Base-by-base conservation (phyloP, 768 basidiomycete genomes). In the Psilocybe cyanescens region DNA sequence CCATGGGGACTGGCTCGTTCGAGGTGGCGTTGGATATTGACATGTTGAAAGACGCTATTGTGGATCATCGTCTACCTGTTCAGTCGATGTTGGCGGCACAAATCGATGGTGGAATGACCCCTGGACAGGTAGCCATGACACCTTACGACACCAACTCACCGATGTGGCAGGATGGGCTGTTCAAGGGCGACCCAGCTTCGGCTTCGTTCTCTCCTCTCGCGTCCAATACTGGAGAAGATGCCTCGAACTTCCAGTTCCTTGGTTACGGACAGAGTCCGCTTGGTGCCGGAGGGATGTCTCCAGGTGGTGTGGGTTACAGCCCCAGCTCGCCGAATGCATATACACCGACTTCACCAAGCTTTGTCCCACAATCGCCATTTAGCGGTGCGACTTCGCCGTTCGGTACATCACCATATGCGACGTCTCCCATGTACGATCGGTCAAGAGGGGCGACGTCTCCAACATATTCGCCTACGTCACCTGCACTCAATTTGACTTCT, bases 11-110 rank as follows among this genome's bases (percentile, higher is more conserved):
- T 0, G 97, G 97, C 12, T 86, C 94, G 7, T 98, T 97, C 70
- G 97, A 99, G 52, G 92, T 99, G 53, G 90, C 94, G 0, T 84
- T 99, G 52, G 97, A 99, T 74, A 93, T 98, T 69, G 92, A 96
- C 67, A 97, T 99, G 95, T 81, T 99, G 69, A 97, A 97, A 81
- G 97, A 99, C 61, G 96, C 97, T 44, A 95, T 98, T 57, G 92
- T 98, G 53, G 97, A 99, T 73, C 95, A 97, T 70, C 91, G 95
- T 28, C 80, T 97, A 16, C 94, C 94, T 0, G 90, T 92, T 3
- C 91, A 92, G 67, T 87, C 84, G 7, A 87, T 92, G 83, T 79
- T 95, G 52, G 84, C 88, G 6, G 86, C 89, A 3, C 91, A 89
- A 58, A 83, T 85, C 2, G 94, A 95, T 52, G 92, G 91, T 29